Evolutionary conservation across 2,329 filamentous ascomycete genomes (phyloP).

Genomic region (Pestalotiopsis fici): DNA sequence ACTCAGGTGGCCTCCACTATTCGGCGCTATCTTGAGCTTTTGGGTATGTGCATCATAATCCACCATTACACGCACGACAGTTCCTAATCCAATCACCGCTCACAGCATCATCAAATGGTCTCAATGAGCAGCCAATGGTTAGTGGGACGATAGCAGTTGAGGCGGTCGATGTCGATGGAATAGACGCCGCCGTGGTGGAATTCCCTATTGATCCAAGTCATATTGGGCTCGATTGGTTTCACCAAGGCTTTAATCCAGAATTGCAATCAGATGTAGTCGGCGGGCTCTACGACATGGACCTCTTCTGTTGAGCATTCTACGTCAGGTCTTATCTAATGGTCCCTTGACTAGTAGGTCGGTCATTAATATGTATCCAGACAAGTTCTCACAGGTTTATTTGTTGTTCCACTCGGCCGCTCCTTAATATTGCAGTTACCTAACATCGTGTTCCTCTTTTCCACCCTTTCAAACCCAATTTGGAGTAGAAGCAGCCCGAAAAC

Average conservation of each 20-base stretch:
- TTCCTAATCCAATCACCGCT: background rate
- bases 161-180: background rate
- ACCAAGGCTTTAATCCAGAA: background rate
- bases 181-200: background rate
- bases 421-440: no score
- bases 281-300: background rate
- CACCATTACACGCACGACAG: no score
- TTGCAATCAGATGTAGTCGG: background rate
- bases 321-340: no score
- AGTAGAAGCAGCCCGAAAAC: no score
- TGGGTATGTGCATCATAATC: constrained; percentile 5
- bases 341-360: no score
- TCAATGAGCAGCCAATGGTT: background rate
- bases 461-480: no score
- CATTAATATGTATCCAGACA: no score
- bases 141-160: background rate
- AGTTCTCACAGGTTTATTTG: no score
- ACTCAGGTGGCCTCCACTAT: constrained; percentile 12
- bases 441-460: no score
- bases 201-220: background rate
- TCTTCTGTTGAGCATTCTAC: background rate
- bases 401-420: no score
- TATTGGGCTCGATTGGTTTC: background rate
- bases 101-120: background rate
- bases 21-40: constrained; percentile 11